phyloP scores from a whole-genome alignment of 2,329 filamentous ascomycete species.

The Xenoacremonium recifei region DNA sequence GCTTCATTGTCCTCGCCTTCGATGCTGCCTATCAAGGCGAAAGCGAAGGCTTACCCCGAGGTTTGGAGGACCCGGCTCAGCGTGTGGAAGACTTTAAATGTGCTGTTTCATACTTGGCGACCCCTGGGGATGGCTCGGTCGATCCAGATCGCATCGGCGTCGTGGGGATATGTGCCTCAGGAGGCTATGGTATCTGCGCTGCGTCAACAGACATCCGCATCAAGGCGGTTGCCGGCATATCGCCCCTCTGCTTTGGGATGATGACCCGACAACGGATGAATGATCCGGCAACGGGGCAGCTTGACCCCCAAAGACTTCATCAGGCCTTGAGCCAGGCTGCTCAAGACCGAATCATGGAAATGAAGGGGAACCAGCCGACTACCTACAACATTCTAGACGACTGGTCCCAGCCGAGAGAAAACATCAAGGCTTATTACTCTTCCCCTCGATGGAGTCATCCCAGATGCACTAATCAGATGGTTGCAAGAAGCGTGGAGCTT shows the following conservation, averaged over 20 bases:
- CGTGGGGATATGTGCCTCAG: conserved; percentile 38
- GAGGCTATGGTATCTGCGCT: conserved; percentile 33
- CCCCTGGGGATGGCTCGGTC: conserved; percentile 12
- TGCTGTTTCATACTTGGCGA: conserved; percentile 33
- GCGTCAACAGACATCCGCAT: conserved; percentile 33
- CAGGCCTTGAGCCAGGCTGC: not conserved
- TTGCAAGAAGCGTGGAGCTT: not conserved
- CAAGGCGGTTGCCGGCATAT: conserved; percentile 32
- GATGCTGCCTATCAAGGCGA: conserved; percentile 40
- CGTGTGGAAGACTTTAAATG: conserved; percentile 35
- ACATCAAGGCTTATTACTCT: no score
- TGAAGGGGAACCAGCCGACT: no score
- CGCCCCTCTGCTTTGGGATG: not conserved
- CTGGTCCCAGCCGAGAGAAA: no score
- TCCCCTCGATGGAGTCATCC: not conserved
- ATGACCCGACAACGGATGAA: not conserved
- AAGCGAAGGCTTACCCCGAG: conserved; percentile 30
- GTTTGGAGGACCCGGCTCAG: conserved; percentile 39
- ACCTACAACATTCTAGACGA: no score
- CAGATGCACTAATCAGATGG: not conserved
- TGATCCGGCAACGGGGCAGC: not conserved
- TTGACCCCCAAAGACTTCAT: not conserved
- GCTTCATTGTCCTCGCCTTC: conserved; percentile 34
- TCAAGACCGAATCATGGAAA: no score
- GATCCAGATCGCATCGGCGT: conserved; percentile 21